Evolutionary conservation across 495 filamentous ascomycete species (phyloP), one percentile per base, ranked within the genome.

Genomic region (Rostrohypoxylon terebratum): DNA sequence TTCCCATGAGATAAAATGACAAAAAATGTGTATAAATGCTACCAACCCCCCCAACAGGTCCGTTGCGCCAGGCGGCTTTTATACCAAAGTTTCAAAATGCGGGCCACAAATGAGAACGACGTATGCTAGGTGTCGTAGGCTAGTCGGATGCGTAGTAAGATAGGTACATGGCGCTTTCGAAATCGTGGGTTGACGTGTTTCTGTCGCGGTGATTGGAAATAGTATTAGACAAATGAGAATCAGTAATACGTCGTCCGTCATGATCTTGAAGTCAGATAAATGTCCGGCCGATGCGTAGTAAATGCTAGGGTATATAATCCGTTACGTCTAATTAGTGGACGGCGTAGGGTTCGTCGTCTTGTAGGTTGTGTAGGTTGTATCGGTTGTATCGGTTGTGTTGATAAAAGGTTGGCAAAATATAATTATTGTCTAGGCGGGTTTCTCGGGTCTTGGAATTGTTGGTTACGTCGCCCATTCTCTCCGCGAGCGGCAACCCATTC

Each of bases 401-500:
- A n/a, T 59, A 13, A 0, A 58, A 16, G 16, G 47, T 13, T 10
- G 8, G 21, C 31, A 53, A 53, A 25, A 14, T 25, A 14, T 53
- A 21, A 11, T 62, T 59, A 73, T 55, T 63, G 60, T 50, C 66
- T 63, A 10, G 59, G 50, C 0, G 77, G 79, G 66, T 77, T 72
- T 21, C 73, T 78, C 20, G 81, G 78, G 21, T 81, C 80, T 44
- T 74, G 81, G 59, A 70, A 78, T 20, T 75, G 76, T 59, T 78
- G 82, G 58, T 82, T 77, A 0, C 79, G 75, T 45, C 72, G 79
- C 13, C 84, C 87, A 68, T 81, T 81, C 74, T 90, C 86, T 63
- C 87, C 87, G 71, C 89, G 82, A 13, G 86, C 83, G 33, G 84
- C 85, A 55, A 90, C 82, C 90, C 90, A 91, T 73, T 92, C 88